Percentiles rank a stretch among this genome's conserved stretches.
Conservation (phyloP, 306 rosid species). For the Fragaria vesca region DNA sequence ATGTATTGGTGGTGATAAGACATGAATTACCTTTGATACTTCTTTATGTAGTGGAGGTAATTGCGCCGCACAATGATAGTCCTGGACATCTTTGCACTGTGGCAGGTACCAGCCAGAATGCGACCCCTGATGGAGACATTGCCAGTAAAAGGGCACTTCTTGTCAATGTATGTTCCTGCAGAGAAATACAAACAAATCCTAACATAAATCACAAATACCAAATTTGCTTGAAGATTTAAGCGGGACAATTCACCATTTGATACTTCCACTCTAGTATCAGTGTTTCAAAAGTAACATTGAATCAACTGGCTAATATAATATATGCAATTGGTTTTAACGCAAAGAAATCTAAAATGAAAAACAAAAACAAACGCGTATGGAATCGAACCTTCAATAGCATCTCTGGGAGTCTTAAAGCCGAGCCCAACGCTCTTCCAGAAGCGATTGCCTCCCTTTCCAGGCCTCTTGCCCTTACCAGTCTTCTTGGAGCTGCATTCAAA, state of each 20-base stretch:
- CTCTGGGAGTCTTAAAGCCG: constrained; percentile 67
- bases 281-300: neutral
- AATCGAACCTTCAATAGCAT: constrained; percentile 48
- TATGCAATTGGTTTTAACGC: no score
- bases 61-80: constrained; percentile 65
- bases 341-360: no score
- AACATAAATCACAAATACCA: neutral
- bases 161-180: constrained; percentile 62
- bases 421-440: constrained; percentile 56
- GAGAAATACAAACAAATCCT: neutral
- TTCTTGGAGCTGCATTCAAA: constrained; percentile 48
- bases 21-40: constrained; percentile 47
- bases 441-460: constrained; percentile 61
- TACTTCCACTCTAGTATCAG: neutral
- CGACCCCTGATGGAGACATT: constrained; percentile 66
- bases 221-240: neutral
- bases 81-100: constrained; percentile 73
- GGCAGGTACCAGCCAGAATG: constrained; percentile 63
- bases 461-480: constrained; percentile 56
- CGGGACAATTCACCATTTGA: neutral
- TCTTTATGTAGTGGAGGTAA: constrained; percentile 63
- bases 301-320: neutral
- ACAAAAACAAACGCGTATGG: neutral
- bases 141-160: constrained; percentile 70
- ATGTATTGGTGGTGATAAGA: neutral